These are phyloP conservation scores for Lolium multiflorum DNA, from an alignment of 176 grass and related monocot genomes.

Conservation along the genomic window DNA sequence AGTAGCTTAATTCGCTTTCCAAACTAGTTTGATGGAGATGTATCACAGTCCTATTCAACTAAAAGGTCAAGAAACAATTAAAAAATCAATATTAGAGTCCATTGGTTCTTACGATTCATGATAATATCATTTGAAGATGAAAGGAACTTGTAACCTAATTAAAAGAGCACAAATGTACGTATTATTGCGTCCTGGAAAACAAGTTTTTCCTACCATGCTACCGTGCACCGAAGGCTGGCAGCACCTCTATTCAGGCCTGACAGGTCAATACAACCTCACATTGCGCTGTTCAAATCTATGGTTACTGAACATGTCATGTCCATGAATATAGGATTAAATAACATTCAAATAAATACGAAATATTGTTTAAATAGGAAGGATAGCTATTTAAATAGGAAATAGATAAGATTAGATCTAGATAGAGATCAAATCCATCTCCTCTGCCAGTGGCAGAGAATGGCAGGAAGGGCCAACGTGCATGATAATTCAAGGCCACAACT, in stretches of 20 bases:
- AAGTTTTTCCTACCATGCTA: constrained; percentile 1
- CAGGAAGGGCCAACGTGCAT: no score
- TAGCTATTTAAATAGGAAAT: not conserved
- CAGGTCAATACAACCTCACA: not conserved
- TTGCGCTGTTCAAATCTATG: constrained; percentile 5
- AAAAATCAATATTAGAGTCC: constrained; percentile 1
- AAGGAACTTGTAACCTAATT: constrained; percentile 1
- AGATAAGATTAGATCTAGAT: not conserved
- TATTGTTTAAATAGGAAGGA: not conserved
- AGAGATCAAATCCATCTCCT: not conserved
- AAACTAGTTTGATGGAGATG: not conserved
- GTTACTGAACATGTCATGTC: constrained; percentile 12
- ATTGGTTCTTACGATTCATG: constrained; percentile 4
- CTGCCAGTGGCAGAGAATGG: not conserved
- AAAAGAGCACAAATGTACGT: not conserved
- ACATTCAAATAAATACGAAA: not conserved
- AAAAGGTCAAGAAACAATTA: constrained; percentile 5
- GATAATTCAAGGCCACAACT: no score
- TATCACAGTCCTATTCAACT: constrained; percentile 9
- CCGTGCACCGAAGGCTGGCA: constrained; percentile 16
- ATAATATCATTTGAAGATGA: not conserved
- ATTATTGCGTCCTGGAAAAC: not conserved
- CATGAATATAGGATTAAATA: not conserved
- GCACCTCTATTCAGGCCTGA: constrained; percentile 15
- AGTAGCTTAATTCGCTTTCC: not conserved